Base-by-base conservation (phyloP, 169 alveolate species). In the Cryptosporidium muris region DNA sequence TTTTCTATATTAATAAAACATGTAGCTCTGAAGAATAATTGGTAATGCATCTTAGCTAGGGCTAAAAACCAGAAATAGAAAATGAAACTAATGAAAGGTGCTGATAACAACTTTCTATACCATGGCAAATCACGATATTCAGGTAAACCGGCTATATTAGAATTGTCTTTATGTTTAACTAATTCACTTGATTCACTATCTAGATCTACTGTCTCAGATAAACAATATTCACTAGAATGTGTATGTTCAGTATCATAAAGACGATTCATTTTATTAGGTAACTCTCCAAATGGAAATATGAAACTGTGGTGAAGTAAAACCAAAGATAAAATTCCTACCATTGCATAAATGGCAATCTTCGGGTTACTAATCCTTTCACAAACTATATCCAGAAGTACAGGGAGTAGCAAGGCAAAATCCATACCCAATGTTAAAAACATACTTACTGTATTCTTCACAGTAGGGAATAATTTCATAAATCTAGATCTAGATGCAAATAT, bases 401-500 rank as follows among this genome's bases (percentile, higher is more conserved):
- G 85, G 5, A 74, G 60, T 25, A 74, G 8, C n/a, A 74, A 48
- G 4, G 85, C 58, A 48, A 74, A 74, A 36, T 74, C 85, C 85
- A 74, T 74, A 43, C 85, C 85, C 9, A 74, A 14, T 3, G 85
- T 74, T 7, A 74, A 48, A n/a, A 74, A 36, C 85, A 74, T 74
- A 34, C 85, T 68, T 4, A 74, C 85, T 4, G 85, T 25, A 64
- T 74, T 74, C 37, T 74, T 74, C 25, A 74, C 85, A 9, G 54
- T 74, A 7, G 85, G 85, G 51, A 74, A 74, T 68, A 74, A 58
- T 38, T 74, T 63, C 85, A 74, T 74, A 74, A 74, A 74, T n/a
- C 85, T 74, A 54, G 85, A 74, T 43, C 85, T 74, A 4, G 85
- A 74, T 74, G 85, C 85, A 9, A 74, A 74, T 9, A 68, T 74